Evolutionary conservation across 169 alveolate genomes (phyloP).

Genomic region (Pseudocohnilembus persalinus): DNA sequence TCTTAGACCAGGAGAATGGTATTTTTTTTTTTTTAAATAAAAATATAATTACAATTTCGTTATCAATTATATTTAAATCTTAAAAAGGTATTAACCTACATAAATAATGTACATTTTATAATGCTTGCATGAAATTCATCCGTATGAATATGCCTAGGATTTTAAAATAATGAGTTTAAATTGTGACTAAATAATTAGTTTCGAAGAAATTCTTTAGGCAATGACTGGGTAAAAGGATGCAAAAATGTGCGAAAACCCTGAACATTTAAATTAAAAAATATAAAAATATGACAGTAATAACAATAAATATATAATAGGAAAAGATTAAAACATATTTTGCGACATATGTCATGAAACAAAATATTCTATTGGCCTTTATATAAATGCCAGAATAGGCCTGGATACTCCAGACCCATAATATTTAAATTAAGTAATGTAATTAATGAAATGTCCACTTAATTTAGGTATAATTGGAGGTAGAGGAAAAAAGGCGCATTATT

Average conservation of each 20-base stretch:
- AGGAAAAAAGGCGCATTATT: not conserved
- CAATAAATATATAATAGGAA: not conserved
- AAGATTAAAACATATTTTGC: not conserved
- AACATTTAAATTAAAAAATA: too few species aligned
- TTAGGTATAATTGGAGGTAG: not conserved
- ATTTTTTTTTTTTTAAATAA: too few species aligned
- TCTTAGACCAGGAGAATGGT: not conserved
- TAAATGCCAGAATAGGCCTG: not conserved
- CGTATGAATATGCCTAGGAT: not conserved
- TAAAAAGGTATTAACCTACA: too few species aligned
- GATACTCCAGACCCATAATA: not conserved
- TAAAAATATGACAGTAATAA: too few species aligned
- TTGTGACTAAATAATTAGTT: not conserved
- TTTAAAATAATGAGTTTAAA: not conserved
- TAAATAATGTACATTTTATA: not conserved
- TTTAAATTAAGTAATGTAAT: not conserved
- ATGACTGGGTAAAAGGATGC: too few species aligned
- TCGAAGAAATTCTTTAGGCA: not conserved
- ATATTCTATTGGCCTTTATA: not conserved
- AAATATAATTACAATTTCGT: too few species aligned
- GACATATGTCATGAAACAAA: not conserved
- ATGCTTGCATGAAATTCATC: not conserved
- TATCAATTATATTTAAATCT: too few species aligned
- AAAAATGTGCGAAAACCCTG: not conserved
- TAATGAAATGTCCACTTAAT: not conserved